Evolutionary conservation across 306 rosid species (phyloP).

Genomic region (Trifolium repens): DNA sequence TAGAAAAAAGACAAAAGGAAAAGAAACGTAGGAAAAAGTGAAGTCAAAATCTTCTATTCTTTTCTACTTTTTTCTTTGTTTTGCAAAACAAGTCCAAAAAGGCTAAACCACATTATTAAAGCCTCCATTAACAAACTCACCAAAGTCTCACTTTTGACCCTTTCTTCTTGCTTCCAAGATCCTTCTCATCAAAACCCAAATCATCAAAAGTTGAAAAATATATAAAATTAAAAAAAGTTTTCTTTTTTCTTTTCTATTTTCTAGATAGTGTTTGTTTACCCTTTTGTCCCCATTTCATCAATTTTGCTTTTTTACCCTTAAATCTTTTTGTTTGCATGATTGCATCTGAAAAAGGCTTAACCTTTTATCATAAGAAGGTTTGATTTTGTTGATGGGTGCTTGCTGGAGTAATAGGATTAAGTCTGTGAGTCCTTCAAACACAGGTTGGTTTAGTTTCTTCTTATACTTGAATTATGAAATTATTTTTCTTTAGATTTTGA

Average conservation of each 20-base stretch:
- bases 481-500: conserved; percentile 18
- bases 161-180: conserved; percentile 24
- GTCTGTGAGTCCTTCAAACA: conserved; percentile 65
- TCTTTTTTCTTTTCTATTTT: too few relatives aligned
- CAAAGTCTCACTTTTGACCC: conserved; percentile 31
- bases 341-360: conserved; percentile 37
- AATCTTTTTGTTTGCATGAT: conserved; percentile 38
- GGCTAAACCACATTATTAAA: conserved; percentile 42
- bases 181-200: conserved; percentile 44
- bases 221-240: neutral
- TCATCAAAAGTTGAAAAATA: conserved; percentile 31
- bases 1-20: conserved; percentile 32
- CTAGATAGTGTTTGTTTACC: neutral
- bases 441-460: conserved; percentile 59
- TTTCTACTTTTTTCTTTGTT: conserved; percentile 27
- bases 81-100: conserved; percentile 44
- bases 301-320: conserved; percentile 29
- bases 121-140: conserved; percentile 31
- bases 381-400: conserved; percentile 78
- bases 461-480: neutral
- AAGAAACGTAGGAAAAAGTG: neutral
- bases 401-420: conserved; percentile 86
- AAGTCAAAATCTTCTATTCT: conserved; percentile 50
- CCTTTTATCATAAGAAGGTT: conserved; percentile 36
- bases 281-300: neutral